Evolutionary conservation across 2,329 filamentous ascomycete species (phyloP), one percentile per base, ranked within the genome.

Genomic region (Emergomyces orientalis): DNA sequence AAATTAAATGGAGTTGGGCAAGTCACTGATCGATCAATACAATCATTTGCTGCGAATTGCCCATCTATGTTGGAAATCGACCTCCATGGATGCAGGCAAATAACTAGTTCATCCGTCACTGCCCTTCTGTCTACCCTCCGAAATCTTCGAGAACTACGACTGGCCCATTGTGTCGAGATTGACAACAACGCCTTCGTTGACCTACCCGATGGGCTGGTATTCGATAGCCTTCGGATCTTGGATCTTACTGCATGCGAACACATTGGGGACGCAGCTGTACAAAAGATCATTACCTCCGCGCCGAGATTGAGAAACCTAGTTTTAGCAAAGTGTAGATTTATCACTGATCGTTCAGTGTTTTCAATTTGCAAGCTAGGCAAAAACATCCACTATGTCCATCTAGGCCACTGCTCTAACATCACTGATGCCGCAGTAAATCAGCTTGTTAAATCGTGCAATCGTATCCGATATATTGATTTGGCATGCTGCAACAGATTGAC

Each of bases 61-160:
- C 90, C 87, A 14, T 93, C 96, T 68, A 91, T 99, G 39, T 86
- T 99, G 65, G 94, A 99, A 75, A 96, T 99, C 65, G 94, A 99
- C 73, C 84, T 99, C 17, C 90, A 96, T 69, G 88, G 91, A 69
- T 96, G 94, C 78, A 82, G 81, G 62, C 82, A 86, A 55, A 86
- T 99, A 67, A 89, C 89, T 65, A 94, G 95, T 72, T 84, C 86
- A 30, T 90, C 94, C 0, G 84, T 99, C 58, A 93, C 90, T 0
- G 84, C 88, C 2, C 84, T 99, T 17, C 82, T 99, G 58, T 82
- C 85, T 27, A 88, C 88, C 67, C 88, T 92, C 32, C 86, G 86
- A 60, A 88, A 92, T 61, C 82, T 99, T n/a, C 88, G 94, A 61
- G 94, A 99, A 77, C 80, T 99, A 34, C 88, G 93, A 22, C 82